A percentile compares a stretch with the other conserved stretches of the same genome.
These are phyloP conservation scores for Tetrahymena thermophila DNA, from an alignment of 73 alveolate species.

Conservation along the genomic window DNA sequence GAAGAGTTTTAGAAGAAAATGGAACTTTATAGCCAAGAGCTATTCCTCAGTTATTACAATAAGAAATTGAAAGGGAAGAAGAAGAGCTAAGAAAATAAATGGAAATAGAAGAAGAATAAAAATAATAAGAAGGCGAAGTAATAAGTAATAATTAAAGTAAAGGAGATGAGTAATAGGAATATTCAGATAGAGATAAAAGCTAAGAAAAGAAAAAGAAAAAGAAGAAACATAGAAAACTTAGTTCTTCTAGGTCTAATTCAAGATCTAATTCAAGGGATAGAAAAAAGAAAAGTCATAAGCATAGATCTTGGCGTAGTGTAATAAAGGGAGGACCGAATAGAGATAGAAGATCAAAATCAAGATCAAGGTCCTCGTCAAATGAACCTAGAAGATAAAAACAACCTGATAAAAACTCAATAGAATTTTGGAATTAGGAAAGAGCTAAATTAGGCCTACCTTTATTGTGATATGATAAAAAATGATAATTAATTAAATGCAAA, in stretches of 20 bases:
- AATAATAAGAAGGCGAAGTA: neutral
- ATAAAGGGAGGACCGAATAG: neutral
- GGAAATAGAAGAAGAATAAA: slow-evolving; percentile 24
- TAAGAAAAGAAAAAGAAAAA: neutral
- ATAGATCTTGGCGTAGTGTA: neutral
- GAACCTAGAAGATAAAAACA: neutral
- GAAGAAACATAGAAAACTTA: neutral
- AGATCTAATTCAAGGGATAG: neutral
- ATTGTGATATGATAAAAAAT: neutral
- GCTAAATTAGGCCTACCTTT: neutral
- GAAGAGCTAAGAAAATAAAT: slow-evolving; percentile 33
- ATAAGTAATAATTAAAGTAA: neutral
- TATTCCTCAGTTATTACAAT: slow-evolving; percentile 44
- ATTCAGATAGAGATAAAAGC: neutral
- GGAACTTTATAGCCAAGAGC: slow-evolving; percentile 53
- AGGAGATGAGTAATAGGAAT: neutral
- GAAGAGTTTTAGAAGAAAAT: slow-evolving; percentile 68
- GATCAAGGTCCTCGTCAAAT: neutral
- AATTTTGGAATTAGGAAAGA: neutral
- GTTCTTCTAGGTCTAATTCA: neutral
- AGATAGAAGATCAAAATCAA: neutral
- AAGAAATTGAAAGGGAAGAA: slow-evolving; percentile 48
- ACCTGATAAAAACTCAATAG: neutral
- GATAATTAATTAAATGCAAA: neutral
- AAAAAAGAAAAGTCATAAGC: neutral